Base-by-base conservation (phyloP, 2,329 filamentous ascomycete species). In the Trichoderma aggressivum region DNA sequence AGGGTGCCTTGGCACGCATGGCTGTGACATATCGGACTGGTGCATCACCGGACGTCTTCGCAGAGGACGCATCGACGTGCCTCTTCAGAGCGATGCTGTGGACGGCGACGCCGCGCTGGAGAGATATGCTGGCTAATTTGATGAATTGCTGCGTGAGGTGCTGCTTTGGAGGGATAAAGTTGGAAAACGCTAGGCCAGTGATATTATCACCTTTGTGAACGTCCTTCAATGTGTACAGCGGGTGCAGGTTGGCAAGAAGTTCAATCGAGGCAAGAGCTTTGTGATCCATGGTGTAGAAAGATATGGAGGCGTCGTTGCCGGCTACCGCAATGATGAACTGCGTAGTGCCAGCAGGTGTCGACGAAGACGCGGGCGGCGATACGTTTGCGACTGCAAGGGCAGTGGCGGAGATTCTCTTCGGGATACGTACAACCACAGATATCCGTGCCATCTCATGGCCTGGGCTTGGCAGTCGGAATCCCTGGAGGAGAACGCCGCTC, bases 321-420 rank as follows among this genome's bases (percentile, higher is more conserved):
- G 92, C 92, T 16, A 97, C 89, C 7, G 94, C 94, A 74, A 97
- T 86, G 60, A 92, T 88, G 74, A 94, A 92, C 81, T 98, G 94
- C 60, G 90, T 88, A 72, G 92, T 89, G 66, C 87, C 88, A 65
- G 89, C 81, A 1, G 86, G 81, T 1, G 78, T 75, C 21, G 86
- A 83, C 0, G 86, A 81, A 12, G 87, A 82, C 6, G 85, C 80
- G 7, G 87, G 82, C 5, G 84, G 86, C 11, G 87, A 86, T 11
- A 98, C 86, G 71, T 91, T 89, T 72, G 89, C 89, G 63, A 95
- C 89, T 64, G 96, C 92, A 64, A 98, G 85, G 11, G 92, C 91
- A 0, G 93, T 92, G 5, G 92, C 92, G 71, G 90, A 91, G 73
- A 96, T 88, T 69, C 86, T 86, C 68, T 85, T 87, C 18, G 92